Base-by-base conservation (phyloP, 2,329 filamentous ascomycete species). In the Ceratocystis albifundus region DNA sequence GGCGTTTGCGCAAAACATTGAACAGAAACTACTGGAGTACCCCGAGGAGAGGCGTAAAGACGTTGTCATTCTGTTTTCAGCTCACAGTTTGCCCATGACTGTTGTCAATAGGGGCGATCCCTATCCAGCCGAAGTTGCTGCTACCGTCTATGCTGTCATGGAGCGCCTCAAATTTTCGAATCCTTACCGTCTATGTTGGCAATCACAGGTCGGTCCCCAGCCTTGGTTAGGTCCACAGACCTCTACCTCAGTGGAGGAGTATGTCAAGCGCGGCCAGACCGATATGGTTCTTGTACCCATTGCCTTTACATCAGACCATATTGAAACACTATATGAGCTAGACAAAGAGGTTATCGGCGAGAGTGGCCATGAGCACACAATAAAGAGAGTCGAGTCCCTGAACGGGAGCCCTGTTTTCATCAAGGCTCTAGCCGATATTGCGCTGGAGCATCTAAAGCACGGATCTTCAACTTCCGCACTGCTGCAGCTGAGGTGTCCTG, bases 271-370 rank as follows among this genome's bases (percentile, higher is more conserved):
- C 76, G 94, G 93, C 0, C 89, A 96, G 73, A 96, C 87, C 66
- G 91, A 99, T 73, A 80, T 99, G 65, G 81, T 96, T 1, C 80
- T 99, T 5, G 90, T 99, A 66, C 94, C 94, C 0, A 95, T 99
- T 70, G 94, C 94, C 4, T 99, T 99, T 74, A 99, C 94, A 0
- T 96, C 90, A n/a, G 94, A 99, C 72, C 94, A 99, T 74, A 99
- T 99, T 71, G 94, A 99, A 78, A 99, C 94, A 0, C 80, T 99
- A 0, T 97, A 88, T 74, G 94, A 99, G 76, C 79, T 99, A 64
- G 94, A 99, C 74, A 82, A 90, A 71, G 94, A 99, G 76, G 90
- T 99, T 48, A 97, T 99, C 72, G 88, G 90, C 67, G 92, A 96
- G 75, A 90, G 84, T 0, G 86, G 88, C 15, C 84, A 89, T 72